Percentiles rank a stretch among this genome's conserved stretches.
These are phyloP conservation scores for Senecio squalidus DNA, from an alignment of 140 eudicot genomes.

Conservation along the genomic window DNA sequence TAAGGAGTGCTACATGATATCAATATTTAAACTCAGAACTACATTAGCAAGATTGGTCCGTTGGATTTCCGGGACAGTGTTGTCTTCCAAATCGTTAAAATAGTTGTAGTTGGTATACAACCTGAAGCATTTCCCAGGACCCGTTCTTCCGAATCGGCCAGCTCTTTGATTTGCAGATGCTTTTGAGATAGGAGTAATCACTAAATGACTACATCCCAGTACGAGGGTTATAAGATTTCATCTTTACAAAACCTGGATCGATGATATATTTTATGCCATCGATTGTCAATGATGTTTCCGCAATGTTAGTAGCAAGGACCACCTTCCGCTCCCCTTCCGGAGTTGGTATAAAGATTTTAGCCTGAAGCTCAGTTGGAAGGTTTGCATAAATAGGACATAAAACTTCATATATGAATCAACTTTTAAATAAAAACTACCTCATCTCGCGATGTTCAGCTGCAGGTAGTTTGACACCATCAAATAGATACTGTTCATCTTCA, in stretches of 20 bases:
- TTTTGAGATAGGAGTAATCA: conserved; percentile 38
- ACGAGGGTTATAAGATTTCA: conserved; percentile 39
- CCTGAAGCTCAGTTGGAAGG: not conserved
- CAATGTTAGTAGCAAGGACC: not conserved
- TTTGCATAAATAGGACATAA: not conserved
- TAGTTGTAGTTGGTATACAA: conserved; percentile 33
- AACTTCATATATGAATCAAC: not conserved
- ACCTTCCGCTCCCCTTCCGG: not conserved
- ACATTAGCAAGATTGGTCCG: conserved; percentile 44
- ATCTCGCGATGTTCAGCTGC: conserved; percentile 77
- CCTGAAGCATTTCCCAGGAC: conserved; percentile 56
- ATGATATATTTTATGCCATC: conserved; percentile 56
- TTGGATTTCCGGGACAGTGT: conserved; percentile 48
- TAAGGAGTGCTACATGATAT: conserved; percentile 63
- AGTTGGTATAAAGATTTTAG: not conserved
- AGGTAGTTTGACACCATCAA: conserved; percentile 58
- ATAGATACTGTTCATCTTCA: conserved; percentile 84
- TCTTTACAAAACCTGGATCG: conserved; percentile 44
- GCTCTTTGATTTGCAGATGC: conserved; percentile 54
- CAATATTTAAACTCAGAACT: conserved; percentile 35
- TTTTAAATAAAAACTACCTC: too few species aligned
- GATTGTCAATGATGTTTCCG: conserved; percentile 65
- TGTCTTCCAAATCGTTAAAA: conserved; percentile 29
- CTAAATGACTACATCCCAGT: conserved; percentile 42
- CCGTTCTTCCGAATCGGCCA: conserved; percentile 45